Evolutionary conservation across 805 yeast genomes (phyloP).

Genomic region (Yamadazyma paraphyllophila): DNA sequence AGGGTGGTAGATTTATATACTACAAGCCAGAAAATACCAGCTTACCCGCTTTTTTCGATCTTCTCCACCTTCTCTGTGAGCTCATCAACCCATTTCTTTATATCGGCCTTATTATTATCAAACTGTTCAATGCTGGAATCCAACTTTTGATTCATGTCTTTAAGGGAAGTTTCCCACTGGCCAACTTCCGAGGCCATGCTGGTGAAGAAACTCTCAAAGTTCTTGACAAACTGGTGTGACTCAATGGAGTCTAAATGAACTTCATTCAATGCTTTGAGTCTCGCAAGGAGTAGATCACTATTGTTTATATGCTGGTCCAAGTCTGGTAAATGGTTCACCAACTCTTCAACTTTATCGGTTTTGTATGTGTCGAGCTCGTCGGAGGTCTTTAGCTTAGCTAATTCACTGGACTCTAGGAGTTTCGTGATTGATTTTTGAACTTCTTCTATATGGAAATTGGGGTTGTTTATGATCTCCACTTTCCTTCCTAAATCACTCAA

Average conservation of each 20-base stretch:
- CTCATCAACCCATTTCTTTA: conserved; percentile 18
- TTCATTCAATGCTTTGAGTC: conserved; percentile 31
- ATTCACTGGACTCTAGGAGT: conserved; percentile 27
- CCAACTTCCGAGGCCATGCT: conserved; percentile 25
- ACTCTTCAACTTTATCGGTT: conserved; percentile 22
- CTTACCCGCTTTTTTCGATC: background rate
- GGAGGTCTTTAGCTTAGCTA: conserved; percentile 10
- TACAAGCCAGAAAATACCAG: too few species aligned
- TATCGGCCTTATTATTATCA: conserved; percentile 21
- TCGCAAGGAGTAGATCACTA: conserved; percentile 24
- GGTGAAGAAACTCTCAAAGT: conserved; percentile 27
- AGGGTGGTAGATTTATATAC: too few species aligned
- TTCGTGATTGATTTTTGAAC: conserved; percentile 23
- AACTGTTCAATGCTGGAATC: conserved; percentile 21
- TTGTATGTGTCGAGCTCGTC: conserved; percentile 6
- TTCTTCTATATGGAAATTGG: conserved; percentile 26
- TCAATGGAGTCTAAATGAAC: conserved; percentile 33
- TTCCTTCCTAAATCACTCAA: conserved; percentile 33
- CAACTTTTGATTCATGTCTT: conserved; percentile 21
- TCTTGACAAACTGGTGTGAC: conserved; percentile 22
- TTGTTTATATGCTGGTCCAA: conserved; percentile 20
- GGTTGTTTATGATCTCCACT: conserved; percentile 33
- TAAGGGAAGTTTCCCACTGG: conserved; percentile 29
- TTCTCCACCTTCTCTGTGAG: conserved; percentile 9
- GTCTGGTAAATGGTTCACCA: conserved; percentile 25